These are phyloP conservation scores for Dendrobium officinale DNA, from an alignment of 106 monocot genomes.

Conservation along the genomic window DNA sequence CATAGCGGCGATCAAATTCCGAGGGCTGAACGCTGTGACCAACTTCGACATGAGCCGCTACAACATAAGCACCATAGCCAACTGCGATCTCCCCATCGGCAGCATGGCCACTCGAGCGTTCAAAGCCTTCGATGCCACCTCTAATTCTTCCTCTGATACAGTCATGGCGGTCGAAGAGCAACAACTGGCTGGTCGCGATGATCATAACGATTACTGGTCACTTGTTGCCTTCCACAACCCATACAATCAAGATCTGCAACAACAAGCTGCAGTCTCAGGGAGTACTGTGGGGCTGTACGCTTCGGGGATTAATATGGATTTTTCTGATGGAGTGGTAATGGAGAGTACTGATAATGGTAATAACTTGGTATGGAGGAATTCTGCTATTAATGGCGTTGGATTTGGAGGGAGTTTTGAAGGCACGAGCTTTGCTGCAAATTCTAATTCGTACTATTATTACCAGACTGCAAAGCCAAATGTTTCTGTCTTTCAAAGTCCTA, in stretches of 20 bases:
- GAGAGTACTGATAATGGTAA: constrained; percentile 25
- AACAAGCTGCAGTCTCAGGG: background rate
- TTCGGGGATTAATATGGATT: background rate
- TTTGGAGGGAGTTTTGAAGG: constrained; percentile 16
- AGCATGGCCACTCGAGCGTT: constrained; percentile 31
- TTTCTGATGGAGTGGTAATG: constrained; percentile 21
- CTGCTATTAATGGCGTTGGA: constrained; percentile 19
- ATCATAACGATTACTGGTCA: constrained; percentile 69
- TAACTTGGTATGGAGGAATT: background rate
- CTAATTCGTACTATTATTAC: constrained; percentile 27
- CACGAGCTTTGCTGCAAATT: background rate
- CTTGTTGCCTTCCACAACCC: constrained; percentile 57
- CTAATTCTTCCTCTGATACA: constrained; percentile 36
- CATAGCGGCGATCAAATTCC: constrained; percentile 93
- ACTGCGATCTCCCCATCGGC: constrained; percentile 79
- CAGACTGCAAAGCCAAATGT: constrained; percentile 52
- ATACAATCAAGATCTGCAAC: constrained; percentile 22
- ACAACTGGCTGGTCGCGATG: constrained; percentile 11
- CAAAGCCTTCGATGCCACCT: constrained; percentile 29
- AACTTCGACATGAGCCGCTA: constrained; percentile 98
- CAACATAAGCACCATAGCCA: constrained; percentile 79
- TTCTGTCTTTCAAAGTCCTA: constrained; percentile 56
- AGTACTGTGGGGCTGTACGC: background rate
- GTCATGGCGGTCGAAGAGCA: constrained; percentile 12
- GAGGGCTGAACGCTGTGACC: constrained; percentile 87